A percentile compares a stretch with the other conserved stretches of the same genome.
phyloP scores from a whole-genome alignment of 805 yeast species.

The Ascoidea asiatica region DNA sequence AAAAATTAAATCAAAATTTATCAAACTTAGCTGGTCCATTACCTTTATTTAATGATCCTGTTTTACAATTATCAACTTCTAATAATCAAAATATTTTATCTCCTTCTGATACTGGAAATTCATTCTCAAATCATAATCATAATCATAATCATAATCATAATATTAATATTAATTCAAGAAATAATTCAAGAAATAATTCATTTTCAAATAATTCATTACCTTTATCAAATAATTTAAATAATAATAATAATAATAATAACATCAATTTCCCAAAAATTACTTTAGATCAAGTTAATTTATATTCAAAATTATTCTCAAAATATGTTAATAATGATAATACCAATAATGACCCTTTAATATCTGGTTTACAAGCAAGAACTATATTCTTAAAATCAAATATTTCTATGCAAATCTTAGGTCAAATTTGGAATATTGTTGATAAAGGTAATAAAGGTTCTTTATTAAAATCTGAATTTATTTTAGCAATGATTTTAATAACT shows the following conservation, averaged over 20 bases:
- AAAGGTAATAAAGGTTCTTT: conserved; percentile 60
- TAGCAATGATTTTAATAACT: conserved; percentile 94
- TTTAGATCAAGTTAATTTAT: not conserved
- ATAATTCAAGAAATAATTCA: not conserved
- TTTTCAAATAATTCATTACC: not conserved
- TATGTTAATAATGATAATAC: not conserved
- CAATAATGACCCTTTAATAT: conserved; percentile 20
- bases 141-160: too few species aligned
- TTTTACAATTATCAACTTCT: conserved; percentile 3
- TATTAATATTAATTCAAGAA: not conserved
- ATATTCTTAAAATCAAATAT: conserved; percentile 83
- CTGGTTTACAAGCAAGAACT: conserved; percentile 71
- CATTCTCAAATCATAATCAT: too few species aligned
- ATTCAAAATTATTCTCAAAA: not conserved
- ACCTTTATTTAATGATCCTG: conserved; percentile 40
- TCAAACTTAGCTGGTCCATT: conserved; percentile 49
- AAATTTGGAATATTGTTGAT: conserved; percentile 84
- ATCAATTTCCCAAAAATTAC: too few species aligned
- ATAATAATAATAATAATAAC: too few species aligned
- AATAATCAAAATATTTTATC: conserved; percentile 2
- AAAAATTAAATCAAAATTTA: conserved; percentile 34
- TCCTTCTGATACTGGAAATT: conserved; percentile 7
- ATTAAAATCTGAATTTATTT: conserved; percentile 60
- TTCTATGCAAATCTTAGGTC: conserved; percentile 65
- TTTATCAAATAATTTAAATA: not conserved